These are phyloP conservation scores for Geotrichum candidum DNA, from an alignment of 1,139 yeast genomes.

Conservation along the genomic window DNA sequence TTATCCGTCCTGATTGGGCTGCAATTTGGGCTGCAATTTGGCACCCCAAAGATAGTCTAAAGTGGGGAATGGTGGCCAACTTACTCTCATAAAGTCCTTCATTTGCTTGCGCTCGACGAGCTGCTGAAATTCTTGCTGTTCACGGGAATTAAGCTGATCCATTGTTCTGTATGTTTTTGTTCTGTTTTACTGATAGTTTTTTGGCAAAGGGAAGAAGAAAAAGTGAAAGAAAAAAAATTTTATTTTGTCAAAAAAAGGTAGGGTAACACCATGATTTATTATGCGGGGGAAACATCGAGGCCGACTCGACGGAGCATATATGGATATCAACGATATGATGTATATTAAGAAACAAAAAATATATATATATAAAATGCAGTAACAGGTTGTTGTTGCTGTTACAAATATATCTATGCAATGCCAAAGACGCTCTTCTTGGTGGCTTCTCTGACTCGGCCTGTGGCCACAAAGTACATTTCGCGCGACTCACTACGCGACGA, in stretches of 20 bases:
- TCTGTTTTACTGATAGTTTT: background rate
- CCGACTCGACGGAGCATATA: background rate
- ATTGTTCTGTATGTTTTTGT: conserved; percentile 21
- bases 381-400: no score
- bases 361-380: background rate
- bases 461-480: conserved; percentile 70
- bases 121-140: conserved; percentile 94
- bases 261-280: background rate
- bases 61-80: conserved; percentile 19
- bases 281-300: background rate
- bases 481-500: conserved; percentile 57
- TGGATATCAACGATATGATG: background rate
- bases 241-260: background rate
- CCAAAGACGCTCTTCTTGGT: conserved; percentile 47
- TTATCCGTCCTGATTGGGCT: background rate
- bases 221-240: background rate
- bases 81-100: conserved; percentile 93
- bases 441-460: conserved; percentile 42
- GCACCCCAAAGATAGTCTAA: background rate
- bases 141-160: conserved; percentile 62
- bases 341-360: background rate
- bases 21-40: background rate
- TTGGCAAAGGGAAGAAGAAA: background rate
- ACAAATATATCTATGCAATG: background rate
- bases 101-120: conserved; percentile 95